These are phyloP conservation scores for Pinus albicaulis DNA, from an alignment of 75 land plant genomes.

Conservation along the genomic window DNA sequence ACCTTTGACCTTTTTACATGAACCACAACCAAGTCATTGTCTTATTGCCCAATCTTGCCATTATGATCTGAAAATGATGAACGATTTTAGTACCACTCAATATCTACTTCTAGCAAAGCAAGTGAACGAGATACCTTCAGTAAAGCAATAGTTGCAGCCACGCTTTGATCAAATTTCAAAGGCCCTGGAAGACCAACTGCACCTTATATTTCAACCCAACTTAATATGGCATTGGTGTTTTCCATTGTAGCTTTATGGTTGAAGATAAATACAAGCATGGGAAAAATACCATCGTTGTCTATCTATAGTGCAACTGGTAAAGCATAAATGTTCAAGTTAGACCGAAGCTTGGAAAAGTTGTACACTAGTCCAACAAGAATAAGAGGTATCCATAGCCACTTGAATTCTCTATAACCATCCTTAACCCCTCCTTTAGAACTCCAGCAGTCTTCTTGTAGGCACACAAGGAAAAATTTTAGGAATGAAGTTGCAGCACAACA, in stretches of 20 bases:
- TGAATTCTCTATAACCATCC: conserved; percentile 55
- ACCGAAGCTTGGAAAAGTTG: conserved; percentile 73
- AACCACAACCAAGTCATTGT: conserved; percentile 33
- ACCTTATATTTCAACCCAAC: too few relatives aligned
- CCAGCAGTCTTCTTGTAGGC: conserved; percentile 92
- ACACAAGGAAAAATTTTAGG: conserved; percentile 83
- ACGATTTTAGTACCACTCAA: conserved; percentile 25
- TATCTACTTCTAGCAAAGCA: conserved; percentile 79
- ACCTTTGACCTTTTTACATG: conserved; percentile 58
- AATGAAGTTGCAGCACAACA: conserved; percentile 94
- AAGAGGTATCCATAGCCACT: conserved; percentile 79
- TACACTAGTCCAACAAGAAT: conserved; percentile 76
- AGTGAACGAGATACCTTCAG: conserved; percentile 79
- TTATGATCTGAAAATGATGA: not conserved
- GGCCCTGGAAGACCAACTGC: too few relatives aligned
- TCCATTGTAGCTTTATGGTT: too few relatives aligned
- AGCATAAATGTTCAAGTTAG: conserved; percentile 43
- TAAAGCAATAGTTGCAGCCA: conserved; percentile 75
- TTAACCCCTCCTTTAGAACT: conserved; percentile 66
- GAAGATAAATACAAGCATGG: too few relatives aligned
- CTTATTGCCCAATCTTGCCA: not conserved
- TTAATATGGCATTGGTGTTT: too few relatives aligned
- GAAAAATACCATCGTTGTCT: too few relatives aligned
- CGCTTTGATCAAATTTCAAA: conserved; percentile 44
- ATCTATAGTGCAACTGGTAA: too few relatives aligned